Percentiles rank a stretch among this genome's conserved stretches.
These are phyloP conservation scores for Vitis rupestris DNA, from an alignment of 164 flowering plant genomes.

Conservation along the genomic window DNA sequence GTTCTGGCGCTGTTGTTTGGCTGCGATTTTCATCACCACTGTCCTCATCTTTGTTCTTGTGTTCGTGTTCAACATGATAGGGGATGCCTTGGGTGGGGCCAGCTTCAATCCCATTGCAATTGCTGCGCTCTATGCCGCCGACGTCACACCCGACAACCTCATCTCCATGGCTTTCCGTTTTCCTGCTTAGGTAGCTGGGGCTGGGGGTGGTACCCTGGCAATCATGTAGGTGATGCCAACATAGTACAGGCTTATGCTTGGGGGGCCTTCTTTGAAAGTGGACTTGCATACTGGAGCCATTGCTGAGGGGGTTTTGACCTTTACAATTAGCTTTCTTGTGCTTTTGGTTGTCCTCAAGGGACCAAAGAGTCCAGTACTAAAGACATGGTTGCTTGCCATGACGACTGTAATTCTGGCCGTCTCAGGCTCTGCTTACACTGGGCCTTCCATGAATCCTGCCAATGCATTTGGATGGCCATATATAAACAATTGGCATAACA, in stretches of 20 bases:
- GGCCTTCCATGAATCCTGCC: slow-evolving; percentile 93
- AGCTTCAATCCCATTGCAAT: slow-evolving; percentile 74
- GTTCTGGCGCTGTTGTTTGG: slow-evolving; percentile 27
- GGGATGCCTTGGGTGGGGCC: slow-evolving; percentile 65
- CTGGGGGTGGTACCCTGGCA: slow-evolving; percentile 72
- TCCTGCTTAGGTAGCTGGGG: slow-evolving; percentile 91
- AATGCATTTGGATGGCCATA: slow-evolving; percentile 94
- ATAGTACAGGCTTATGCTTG: slow-evolving; percentile 67
- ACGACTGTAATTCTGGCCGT: slow-evolving; percentile 54
- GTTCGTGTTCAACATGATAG: slow-evolving; percentile 48
- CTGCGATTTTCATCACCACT: slow-evolving; percentile 39
- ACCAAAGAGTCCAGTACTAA: slow-evolving; percentile 43
- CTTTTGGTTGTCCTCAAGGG: slow-evolving; percentile 63
- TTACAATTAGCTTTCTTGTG: slow-evolving; percentile 57
- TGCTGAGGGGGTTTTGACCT: slow-evolving; percentile 84
- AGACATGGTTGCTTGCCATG: slow-evolving; percentile 63
- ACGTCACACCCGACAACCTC: slow-evolving; percentile 49
- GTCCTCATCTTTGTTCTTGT: slow-evolving; percentile 45
- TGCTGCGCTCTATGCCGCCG: slow-evolving; percentile 75
- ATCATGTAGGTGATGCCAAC: slow-evolving; percentile 66
- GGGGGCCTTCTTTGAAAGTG: slow-evolving; percentile 73
- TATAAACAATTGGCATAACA: slow-evolving; percentile 53
- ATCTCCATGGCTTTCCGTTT: slow-evolving; percentile 73
- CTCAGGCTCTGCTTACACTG: slow-evolving; percentile 65
- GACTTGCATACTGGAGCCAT: slow-evolving; percentile 81